These are phyloP conservation scores for Tremellales sp. DNA, from an alignment of 1,284 basidiomycete genomes.

Conservation along the genomic window DNA sequence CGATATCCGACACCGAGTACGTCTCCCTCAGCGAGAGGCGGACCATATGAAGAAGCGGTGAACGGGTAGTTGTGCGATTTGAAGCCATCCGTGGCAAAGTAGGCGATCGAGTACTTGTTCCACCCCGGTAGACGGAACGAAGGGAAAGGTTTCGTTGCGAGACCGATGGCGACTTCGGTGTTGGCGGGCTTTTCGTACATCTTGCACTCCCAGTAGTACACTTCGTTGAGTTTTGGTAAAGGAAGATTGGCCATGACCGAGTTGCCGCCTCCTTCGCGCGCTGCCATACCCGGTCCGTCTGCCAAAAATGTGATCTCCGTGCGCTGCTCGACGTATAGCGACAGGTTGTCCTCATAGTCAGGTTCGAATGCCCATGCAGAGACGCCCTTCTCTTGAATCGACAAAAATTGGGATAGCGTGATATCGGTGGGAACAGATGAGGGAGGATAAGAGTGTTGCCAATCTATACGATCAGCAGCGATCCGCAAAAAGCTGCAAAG, in stretches of 20 bases:
- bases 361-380: constrained; percentile 97
- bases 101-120: constrained; percentile 88
- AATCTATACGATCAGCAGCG: constrained; percentile 57
- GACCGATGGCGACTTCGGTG: constrained; percentile 79
- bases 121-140: constrained; percentile 85
- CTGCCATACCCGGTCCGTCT: constrained; percentile 72
- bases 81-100: constrained; percentile 87
- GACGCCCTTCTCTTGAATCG: constrained; percentile 96
- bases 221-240: constrained; percentile 90
- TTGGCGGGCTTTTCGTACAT: constrained; percentile 86
- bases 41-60: constrained; percentile 78
- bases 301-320: constrained; percentile 95
- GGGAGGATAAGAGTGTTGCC: constrained; percentile 83
- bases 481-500: not conserved
- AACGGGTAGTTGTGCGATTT: constrained; percentile 98
- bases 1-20: constrained; percentile 90
- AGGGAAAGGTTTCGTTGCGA: constrained; percentile 93
- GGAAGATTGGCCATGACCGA: constrained; percentile 92
- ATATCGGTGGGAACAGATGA: constrained; percentile 92
- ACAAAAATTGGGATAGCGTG: constrained; percentile 91
- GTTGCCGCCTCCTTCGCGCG: constrained; percentile 60
- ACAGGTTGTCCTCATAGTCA: constrained; percentile 87
- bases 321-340: constrained; percentile 82
- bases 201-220: constrained; percentile 97
- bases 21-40: constrained; percentile 84